Evolutionary conservation across 2,329 filamentous ascomycete genomes (phyloP), one percentile per base, ranked within the genome.

Genomic region (Colletotrichum echinochloae): DNA sequence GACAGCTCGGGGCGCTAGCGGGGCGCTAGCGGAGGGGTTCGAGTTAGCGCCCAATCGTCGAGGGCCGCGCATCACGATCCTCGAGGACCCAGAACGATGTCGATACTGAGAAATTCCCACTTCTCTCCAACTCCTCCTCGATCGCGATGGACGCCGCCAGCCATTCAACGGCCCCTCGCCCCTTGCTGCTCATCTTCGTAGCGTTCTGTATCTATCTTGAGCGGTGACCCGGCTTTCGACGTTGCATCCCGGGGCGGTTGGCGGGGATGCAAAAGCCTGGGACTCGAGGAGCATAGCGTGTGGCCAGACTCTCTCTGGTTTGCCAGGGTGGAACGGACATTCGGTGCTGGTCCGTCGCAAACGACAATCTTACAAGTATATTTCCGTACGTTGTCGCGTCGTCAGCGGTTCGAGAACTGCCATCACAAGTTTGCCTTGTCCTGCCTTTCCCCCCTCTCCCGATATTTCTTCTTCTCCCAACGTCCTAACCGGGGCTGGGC

Each of bases 1-100:
- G 67, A 28, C 63, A 62, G 51, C 57, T 39, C 44, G 37, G 30
- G 28, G 56, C 57, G 30, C 67, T 62, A 67, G 44, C 51, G 49
- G 35, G 28, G 56, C 57, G 30, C 67, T 62, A 67, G 44, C 51
- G 49, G 35, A n/a, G n/a, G 23, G 56, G 56, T 66, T 61, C 16
- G 33, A 55, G 11, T 46, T 67, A 67, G 67, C 51, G 51, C 41
- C 35, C 44, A 20, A 14, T 28, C 16, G 9, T 44, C 23, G 64
- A 62, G 64, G 67, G 41, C 35, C 28, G n/a, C 37, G 5, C 67
- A 70, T 70, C 67, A 37, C 67, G 67, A 70, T 70, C 63, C 52
- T 37, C n/a, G 56, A 57, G 64, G 49, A 44, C 67, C 67, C 63
- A 70, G 67, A 67, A 63, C 67, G 39, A 28, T 57, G 33, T 64